Evolutionary conservation across 1,284 basidiomycete species (phyloP).

Genomic region (Phenoliferia sp.): DNA sequence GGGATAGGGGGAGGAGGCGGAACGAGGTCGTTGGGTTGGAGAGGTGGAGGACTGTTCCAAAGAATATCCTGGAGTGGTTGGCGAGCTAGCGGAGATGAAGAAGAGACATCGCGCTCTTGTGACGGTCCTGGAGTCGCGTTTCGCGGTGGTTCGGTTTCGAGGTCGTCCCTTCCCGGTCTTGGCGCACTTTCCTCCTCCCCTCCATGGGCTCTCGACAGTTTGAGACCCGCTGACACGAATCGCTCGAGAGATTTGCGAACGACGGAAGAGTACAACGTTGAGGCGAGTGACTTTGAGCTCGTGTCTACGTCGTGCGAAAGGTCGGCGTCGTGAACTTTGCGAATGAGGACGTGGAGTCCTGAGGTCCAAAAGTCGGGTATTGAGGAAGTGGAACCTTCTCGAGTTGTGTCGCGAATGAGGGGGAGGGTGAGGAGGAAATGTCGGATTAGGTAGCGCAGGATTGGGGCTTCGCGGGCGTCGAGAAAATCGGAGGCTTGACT

Average conservation of each 20-base stretch:
- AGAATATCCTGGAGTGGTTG: too few relatives aligned
- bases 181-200: not conserved
- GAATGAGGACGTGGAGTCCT: conserved; percentile 22
- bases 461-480: conserved; percentile 23
- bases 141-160: too few relatives aligned
- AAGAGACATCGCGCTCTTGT: too few relatives aligned
- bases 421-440: conserved; percentile 35
- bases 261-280: not conserved
- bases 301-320: conserved; percentile 19
- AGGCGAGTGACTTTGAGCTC: not conserved
- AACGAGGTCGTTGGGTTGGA: not conserved
- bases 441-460: conserved; percentile 34
- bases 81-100: too few relatives aligned
- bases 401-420: conserved; percentile 29
- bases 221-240: conserved; percentile 25
- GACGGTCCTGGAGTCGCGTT: too few relatives aligned
- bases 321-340: conserved; percentile 18
- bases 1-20: not conserved
- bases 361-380: conserved; percentile 23
- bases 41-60: not conserved
- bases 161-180: too few relatives aligned
- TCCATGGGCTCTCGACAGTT: conserved; percentile 13
- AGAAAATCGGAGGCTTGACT: conserved; percentile 5
- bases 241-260: conserved; percentile 22
- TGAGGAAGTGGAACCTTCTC: not conserved